Percentiles rank a stretch among this genome's conserved stretches.
Conservation (phyloP, 129 eudicot species). For the Flaveria sonorensis region DNA sequence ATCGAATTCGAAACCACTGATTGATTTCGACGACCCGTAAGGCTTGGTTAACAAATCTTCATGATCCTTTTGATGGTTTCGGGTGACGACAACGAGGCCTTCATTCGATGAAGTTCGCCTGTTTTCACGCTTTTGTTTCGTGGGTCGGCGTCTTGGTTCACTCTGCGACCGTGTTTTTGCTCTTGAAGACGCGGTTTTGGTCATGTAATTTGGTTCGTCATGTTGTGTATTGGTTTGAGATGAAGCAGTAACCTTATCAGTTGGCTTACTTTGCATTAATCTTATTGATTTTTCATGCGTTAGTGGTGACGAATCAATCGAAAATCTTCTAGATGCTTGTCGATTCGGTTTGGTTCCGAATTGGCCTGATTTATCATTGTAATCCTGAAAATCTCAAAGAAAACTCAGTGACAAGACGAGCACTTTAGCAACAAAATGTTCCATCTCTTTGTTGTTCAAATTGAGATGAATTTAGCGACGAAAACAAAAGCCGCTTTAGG, state of each 20-base stretch:
- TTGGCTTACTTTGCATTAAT: conserved; percentile 24
- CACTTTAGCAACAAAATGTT: background rate
- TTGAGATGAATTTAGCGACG: background rate
- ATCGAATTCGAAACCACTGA: conserved; percentile 36
- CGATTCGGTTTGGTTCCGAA: conserved; percentile 37
- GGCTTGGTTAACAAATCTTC: conserved; percentile 44
- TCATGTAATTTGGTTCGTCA: conserved; percentile 57
- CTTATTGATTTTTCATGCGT: conserved; percentile 28
- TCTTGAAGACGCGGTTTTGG: conserved; percentile 62
- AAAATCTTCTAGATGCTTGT: conserved; percentile 34
- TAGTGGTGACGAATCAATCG: conserved; percentile 34
- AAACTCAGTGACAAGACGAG: background rate
- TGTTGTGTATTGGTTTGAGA: conserved; percentile 29
- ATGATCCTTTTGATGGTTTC: conserved; percentile 32
- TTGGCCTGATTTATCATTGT: conserved; percentile 23
- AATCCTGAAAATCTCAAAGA: conserved; percentile 31
- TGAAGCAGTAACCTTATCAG: conserved; percentile 31
- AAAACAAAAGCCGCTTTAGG: background rate
- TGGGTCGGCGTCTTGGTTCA: conserved; percentile 65
- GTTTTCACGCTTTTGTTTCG: conserved; percentile 35
- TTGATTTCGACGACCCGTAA: conserved; percentile 38
- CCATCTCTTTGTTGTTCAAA: background rate
- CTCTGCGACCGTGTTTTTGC: conserved; percentile 73
- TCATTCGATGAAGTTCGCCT: conserved; percentile 47
- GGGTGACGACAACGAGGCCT: conserved; percentile 29